These are phyloP conservation scores for Boletellus ananas DNA, from an alignment of 768 basidiomycete genomes.

Conservation along the genomic window DNA sequence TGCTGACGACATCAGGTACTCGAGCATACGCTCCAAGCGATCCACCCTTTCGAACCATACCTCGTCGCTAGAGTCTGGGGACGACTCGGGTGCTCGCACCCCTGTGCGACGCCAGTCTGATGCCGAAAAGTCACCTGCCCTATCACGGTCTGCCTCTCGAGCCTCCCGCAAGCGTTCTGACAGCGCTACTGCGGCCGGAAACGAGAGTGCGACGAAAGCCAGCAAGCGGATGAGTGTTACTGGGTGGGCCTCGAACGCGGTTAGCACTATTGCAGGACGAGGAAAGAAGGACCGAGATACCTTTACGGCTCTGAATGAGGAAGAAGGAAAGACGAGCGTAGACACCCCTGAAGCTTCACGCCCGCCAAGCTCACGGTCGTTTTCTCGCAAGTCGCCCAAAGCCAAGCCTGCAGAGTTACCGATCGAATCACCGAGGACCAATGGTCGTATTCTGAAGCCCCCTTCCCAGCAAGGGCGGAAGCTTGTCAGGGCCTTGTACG, in stretches of 20 bases:
- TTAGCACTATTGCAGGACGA: slow-evolving; percentile 55
- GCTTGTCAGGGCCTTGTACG: slow-evolving; percentile 66
- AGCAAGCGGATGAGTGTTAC: slow-evolving; percentile 37
- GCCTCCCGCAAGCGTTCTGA: slow-evolving; percentile 63
- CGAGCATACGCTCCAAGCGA: slow-evolving; percentile 33
- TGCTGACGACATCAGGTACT: slow-evolving; percentile 27
- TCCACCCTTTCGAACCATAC: slow-evolving; percentile 24
- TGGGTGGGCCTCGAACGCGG: slow-evolving; percentile 64
- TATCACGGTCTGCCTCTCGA: slow-evolving; percentile 56
- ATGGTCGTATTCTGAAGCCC: slow-evolving; percentile 46
- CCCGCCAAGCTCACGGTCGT: slow-evolving; percentile 36
- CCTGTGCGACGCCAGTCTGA: slow-evolving; percentile 41
- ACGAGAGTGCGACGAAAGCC: slow-evolving; percentile 33
- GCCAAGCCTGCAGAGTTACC: slow-evolving; percentile 21
- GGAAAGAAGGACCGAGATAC: slow-evolving; percentile 57
- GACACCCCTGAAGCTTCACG: slow-evolving; percentile 27
- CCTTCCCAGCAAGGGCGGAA: slow-evolving; percentile 48
- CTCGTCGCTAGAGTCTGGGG: slow-evolving; percentile 35
- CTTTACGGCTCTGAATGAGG: slow-evolving; percentile 55
- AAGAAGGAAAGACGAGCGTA: slow-evolving; percentile 27
- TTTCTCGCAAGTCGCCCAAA: slow-evolving; percentile 27
- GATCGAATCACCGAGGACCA: slow-evolving; percentile 25
- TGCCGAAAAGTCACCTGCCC: slow-evolving; percentile 39
- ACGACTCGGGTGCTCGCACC: slow-evolving; percentile 23
- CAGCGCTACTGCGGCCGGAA: slow-evolving; percentile 43